Evolutionary conservation across 2,329 filamentous ascomycete genomes (phyloP), one percentile per base, ranked within the genome.

Genomic region (Neonectria magnoliae): DNA sequence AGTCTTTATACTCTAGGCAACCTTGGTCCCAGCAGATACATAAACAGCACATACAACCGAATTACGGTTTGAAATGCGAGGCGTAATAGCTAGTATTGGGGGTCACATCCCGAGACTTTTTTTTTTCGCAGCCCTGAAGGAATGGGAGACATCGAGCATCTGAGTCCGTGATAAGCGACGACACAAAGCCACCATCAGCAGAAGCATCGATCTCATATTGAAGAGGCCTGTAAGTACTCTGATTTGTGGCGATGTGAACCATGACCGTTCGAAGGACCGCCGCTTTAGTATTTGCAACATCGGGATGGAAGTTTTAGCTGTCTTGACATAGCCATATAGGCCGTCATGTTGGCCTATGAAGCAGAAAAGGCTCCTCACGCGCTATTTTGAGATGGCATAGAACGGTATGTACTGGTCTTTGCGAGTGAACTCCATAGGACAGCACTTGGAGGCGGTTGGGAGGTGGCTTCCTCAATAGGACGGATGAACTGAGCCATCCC

Each of bases 61-160:
- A 36, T 64, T 57, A 13, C 38, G 18, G 13, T 57, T 57, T 2
- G 57, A 64, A 9, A 64, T 38, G 13, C 62, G 57, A 50, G 47
- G 62, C 31, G 61, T 52, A 22, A 57, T 44, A 5, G 41, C 62
- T 6, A 41, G 18, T 5, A 57, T 42, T 4, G 62, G 62, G 62
- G 62, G 58, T 41, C 54, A 62, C n/a, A 65, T 62, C 8, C 63
- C 50, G 8, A 65, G 25, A 6, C 58, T 52, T 44, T 65, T 58
- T 38, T 38, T 59, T 56, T 18, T 58, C 45, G 11, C 58, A 58
- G 13, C 41, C 58, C 14, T 55, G 22, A 1, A 65, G n/a, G 5
- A 50, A 57, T 13, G 54, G 54, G 13, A 65, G 63, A 1, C 14
- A n/a, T 27, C 16, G 33, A 2, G 54, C 63, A 10, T 65, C 58